Conservation (phyloP, 805 yeast species). For the Candida quercuum region DNA sequence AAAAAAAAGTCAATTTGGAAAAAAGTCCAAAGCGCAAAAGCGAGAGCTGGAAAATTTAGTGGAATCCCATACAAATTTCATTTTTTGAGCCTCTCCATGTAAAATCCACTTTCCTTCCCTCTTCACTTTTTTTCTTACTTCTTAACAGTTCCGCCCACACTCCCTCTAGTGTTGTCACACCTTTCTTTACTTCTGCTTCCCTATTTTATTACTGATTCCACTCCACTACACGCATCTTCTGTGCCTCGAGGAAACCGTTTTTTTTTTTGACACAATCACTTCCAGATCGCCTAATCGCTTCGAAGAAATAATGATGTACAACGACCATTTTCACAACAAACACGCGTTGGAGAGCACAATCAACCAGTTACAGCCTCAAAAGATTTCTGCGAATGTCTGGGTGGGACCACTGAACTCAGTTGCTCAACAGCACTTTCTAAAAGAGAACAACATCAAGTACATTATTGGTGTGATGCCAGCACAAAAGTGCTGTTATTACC, state of each 20-base stretch:
- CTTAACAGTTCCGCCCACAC: not conserved
- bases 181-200: not conserved
- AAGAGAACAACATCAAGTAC: constrained; percentile 33
- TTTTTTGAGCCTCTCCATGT: too few species aligned
- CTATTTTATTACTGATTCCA: not conserved
- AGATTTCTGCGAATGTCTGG: constrained; percentile 34
- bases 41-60: too few species aligned
- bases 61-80: too few species aligned
- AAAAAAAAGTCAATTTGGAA: too few species aligned
- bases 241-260: not conserved
- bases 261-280: constrained; percentile 3
- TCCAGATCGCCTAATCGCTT: not conserved
- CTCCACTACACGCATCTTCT: not conserved
- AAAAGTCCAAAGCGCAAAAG: too few species aligned
- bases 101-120: not conserved
- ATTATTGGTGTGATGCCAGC: constrained; percentile 32
- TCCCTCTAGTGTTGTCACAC: not conserved
- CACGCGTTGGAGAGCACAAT: constrained; percentile 21
- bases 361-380: constrained; percentile 34
- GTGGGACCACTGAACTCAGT: constrained; percentile 42
- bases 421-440: constrained; percentile 32
- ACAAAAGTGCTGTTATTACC: constrained; percentile 26
- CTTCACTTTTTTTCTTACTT: not conserved
- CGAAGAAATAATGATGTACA: constrained; percentile 10
- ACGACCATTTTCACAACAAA: constrained; percentile 17